phyloP scores from a whole-genome alignment of 2,329 filamentous ascomycete genomes.

The Colletotrichum sp. region DNA sequence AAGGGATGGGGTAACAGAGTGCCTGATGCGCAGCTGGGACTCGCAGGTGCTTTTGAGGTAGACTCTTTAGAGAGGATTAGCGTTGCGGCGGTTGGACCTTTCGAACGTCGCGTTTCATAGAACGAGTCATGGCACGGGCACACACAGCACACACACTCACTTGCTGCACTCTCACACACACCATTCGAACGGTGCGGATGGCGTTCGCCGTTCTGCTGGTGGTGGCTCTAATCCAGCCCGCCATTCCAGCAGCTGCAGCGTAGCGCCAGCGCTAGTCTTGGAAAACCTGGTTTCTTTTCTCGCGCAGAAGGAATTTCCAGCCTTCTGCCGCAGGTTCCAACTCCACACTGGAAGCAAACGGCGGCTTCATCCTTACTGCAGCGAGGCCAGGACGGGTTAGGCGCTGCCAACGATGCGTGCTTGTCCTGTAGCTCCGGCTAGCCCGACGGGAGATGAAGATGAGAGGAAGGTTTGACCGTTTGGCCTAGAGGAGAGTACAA shows the following conservation, averaged over 20 bases:
- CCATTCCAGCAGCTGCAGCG: background rate
- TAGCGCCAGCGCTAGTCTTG: background rate
- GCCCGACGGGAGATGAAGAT: background rate
- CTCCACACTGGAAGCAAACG: background rate
- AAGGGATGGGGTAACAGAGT: background rate
- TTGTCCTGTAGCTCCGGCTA: background rate
- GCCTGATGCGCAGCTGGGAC: background rate
- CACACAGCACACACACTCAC: background rate
- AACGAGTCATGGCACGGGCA: conserved; percentile 11
- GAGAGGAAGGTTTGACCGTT: background rate
- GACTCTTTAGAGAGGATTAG: background rate
- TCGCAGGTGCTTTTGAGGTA: conserved; percentile 1
- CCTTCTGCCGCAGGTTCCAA: background rate
- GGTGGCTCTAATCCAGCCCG: background rate
- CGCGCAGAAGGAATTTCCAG: background rate
- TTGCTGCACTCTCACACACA: background rate
- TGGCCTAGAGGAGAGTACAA: background rate
- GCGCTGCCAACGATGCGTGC: background rate
- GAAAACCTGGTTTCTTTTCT: background rate
- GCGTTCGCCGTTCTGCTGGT: background rate
- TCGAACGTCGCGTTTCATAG: conserved; percentile 10
- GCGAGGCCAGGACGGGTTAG: background rate
- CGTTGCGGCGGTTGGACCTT: conserved; percentile 4
- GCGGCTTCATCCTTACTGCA: conserved; percentile 7
- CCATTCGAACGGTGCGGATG: conserved; percentile 2